These are phyloP conservation scores for Nannochloropsis limnetica DNA, from an alignment of 352 stramenopile genomes.

Conservation along the genomic window DNA sequence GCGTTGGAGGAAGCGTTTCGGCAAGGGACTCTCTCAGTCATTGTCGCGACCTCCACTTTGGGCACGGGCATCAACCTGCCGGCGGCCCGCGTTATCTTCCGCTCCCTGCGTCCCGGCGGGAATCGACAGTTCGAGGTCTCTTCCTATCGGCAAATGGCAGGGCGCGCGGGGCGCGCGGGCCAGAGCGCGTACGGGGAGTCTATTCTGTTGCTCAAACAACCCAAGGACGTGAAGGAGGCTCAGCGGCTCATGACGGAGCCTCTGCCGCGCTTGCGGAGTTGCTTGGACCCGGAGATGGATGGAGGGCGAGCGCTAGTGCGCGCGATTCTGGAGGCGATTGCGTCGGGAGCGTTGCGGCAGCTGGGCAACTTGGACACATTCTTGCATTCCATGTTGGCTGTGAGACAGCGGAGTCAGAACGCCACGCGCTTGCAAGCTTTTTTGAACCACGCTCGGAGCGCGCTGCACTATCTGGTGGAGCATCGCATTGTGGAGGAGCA, in stretches of 20 bases:
- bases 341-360: slow-evolving; percentile 16
- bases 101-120: not conserved
- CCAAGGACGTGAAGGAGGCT: not conserved
- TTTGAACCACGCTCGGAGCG: slow-evolving; percentile 6
- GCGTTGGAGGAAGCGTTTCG: slow-evolving; percentile 52
- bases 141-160: slow-evolving; percentile 53
- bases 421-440: not conserved
- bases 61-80: slow-evolving; percentile 57
- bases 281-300: not conserved
- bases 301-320: slow-evolving; percentile 36
- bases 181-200: slow-evolving; percentile 29
- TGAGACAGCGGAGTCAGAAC: not conserved
- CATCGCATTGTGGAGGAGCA: not conserved
- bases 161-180: slow-evolving; percentile 47
- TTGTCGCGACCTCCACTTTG: slow-evolving; percentile 54
- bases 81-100: slow-evolving; percentile 52
- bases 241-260: not conserved
- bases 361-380: not conserved
- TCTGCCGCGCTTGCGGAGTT: slow-evolving; percentile 24
- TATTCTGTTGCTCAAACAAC: slow-evolving; percentile 25
- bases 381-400: not conserved
- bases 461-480: not conserved
- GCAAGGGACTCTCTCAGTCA: slow-evolving; percentile 41
- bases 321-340: slow-evolving; percentile 37
- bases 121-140: slow-evolving; percentile 34